Conservation (phyloP, 2,329 filamentous ascomycete genomes). For the Penicillium sp. region DNA sequence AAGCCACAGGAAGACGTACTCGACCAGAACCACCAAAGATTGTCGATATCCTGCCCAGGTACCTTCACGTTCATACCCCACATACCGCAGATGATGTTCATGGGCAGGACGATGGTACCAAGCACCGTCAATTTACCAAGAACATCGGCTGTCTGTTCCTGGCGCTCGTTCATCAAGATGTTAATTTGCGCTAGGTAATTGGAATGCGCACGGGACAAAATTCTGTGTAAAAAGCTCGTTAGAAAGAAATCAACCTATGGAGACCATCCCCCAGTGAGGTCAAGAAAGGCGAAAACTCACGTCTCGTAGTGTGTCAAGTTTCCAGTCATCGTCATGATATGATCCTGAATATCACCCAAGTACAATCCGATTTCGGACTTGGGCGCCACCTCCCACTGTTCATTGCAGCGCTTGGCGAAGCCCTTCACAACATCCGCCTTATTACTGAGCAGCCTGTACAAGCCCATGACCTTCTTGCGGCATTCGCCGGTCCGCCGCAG, state of each 20-base stretch:
- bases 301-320: slow-evolving; percentile 96
- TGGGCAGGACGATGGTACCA: slow-evolving; percentile 93
- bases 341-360: slow-evolving; percentile 96
- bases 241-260: background rate
- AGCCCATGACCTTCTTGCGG: slow-evolving; percentile 94
- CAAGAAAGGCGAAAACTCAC: slow-evolving; percentile 55
- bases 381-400: slow-evolving; percentile 95
- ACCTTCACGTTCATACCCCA: slow-evolving; percentile 99
- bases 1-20: slow-evolving; percentile 39
- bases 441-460: slow-evolving; percentile 90
- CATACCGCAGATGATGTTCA: slow-evolving; percentile 98
- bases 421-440: slow-evolving; percentile 99
- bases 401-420: slow-evolving; percentile 96
- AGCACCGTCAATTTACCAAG: slow-evolving; percentile 93
- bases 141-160: slow-evolving; percentile 93
- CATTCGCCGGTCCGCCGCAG: slow-evolving; percentile 89
- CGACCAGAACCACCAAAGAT: slow-evolving; percentile 74
- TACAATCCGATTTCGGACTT: slow-evolving; percentile 96
- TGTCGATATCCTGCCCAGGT: slow-evolving; percentile 83
- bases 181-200: slow-evolving; percentile 99
- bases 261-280: background rate
- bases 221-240: slow-evolving; percentile 54
- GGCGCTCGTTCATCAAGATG: slow-evolving; percentile 96
- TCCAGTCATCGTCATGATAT: slow-evolving; percentile 98
- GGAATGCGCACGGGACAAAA: slow-evolving; percentile 85